A percentile compares a stretch with the other conserved stretches of the same genome.
These are phyloP conservation scores for Chaetomiaceae sp. DNA, from an alignment of 2,329 filamentous ascomycete genomes.

Conservation along the genomic window DNA sequence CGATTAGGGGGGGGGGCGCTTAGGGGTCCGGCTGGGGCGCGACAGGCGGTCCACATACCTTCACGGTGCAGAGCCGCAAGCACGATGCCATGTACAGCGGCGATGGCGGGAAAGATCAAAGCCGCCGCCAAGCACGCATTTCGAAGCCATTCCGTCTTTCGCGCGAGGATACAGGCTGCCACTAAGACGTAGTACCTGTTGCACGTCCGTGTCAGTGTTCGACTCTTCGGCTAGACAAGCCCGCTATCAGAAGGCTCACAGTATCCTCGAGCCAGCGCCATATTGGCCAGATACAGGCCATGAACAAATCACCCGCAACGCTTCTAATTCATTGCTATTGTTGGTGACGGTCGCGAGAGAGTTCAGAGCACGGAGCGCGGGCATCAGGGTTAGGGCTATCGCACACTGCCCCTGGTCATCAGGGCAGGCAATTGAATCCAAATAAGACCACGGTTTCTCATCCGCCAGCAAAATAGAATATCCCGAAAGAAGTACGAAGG, in stretches of 20 bases:
- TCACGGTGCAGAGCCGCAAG: slow-evolving; percentile 56
- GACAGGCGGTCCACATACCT: slow-evolving; percentile 41
- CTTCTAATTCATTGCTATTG: too few relatives aligned
- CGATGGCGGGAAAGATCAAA: slow-evolving; percentile 58
- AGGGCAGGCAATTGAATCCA: neutral
- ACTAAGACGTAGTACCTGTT: slow-evolving; percentile 63
- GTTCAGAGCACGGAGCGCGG: neutral
- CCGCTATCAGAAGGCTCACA: slow-evolving; percentile 37
- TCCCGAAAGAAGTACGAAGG: neutral
- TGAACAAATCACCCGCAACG: slow-evolving; percentile 48
- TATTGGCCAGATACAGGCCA: slow-evolving; percentile 57
- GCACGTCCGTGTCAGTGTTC: too few relatives aligned
- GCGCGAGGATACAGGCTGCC: slow-evolving; percentile 58
- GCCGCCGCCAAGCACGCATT: slow-evolving; percentile 61
- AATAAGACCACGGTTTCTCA: neutral
- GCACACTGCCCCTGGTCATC: neutral
- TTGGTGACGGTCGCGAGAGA: slow-evolving; percentile 3
- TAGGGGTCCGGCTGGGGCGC: neutral
- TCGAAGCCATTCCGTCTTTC: slow-evolving; percentile 57
- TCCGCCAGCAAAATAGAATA: neutral
- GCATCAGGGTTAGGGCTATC: slow-evolving; percentile 17
- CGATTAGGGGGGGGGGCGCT: neutral
- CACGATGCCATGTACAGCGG: slow-evolving; percentile 60
- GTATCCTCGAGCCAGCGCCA: slow-evolving; percentile 48
- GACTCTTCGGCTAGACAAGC: too few relatives aligned